These are phyloP conservation scores for Orychophragmus violaceus DNA, from an alignment of 345 rosid species.

Conservation along the genomic window DNA sequence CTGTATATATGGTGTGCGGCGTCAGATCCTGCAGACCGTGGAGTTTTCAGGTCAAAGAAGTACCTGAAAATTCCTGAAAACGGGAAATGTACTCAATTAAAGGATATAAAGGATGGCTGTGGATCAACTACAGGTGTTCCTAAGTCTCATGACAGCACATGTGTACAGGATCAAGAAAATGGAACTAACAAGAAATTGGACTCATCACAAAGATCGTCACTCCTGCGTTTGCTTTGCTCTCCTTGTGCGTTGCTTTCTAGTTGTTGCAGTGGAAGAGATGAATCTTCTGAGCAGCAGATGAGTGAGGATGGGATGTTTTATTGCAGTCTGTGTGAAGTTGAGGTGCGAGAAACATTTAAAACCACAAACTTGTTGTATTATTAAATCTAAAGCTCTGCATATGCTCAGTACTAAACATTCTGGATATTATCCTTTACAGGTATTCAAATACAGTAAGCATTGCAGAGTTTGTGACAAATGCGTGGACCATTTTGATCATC, in stretches of 20 bases:
- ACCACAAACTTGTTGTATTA: background rate
- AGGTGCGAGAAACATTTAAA: conserved; percentile 47
- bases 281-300: conserved; percentile 60
- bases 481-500: conserved; percentile 88
- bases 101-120: conserved; percentile 53
- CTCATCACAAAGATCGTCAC: conserved; percentile 36
- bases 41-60: conserved; percentile 77
- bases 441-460: conserved; percentile 94
- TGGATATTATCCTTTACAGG: conserved; percentile 39
- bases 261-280: conserved; percentile 43
- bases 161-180: conserved; percentile 29
- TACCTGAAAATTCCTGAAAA: conserved; percentile 55
- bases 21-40: conserved; percentile 76
- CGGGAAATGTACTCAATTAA: conserved; percentile 38
- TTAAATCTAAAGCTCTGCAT: background rate
- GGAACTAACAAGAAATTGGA: conserved; percentile 34
- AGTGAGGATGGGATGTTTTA: conserved; percentile 98
- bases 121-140: conserved; percentile 52
- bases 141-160: conserved; percentile 46
- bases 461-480: conserved; percentile 98
- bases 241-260: conserved; percentile 69
- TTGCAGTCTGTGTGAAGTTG: conserved; percentile 96
- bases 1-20: conserved; percentile 85
- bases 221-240: conserved; percentile 40
- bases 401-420: background rate